Evolutionary conservation across 2,329 filamentous ascomycete genomes (phyloP), one percentile per base, ranked within the genome.

Genomic region (Paecilomyces formosus): DNA sequence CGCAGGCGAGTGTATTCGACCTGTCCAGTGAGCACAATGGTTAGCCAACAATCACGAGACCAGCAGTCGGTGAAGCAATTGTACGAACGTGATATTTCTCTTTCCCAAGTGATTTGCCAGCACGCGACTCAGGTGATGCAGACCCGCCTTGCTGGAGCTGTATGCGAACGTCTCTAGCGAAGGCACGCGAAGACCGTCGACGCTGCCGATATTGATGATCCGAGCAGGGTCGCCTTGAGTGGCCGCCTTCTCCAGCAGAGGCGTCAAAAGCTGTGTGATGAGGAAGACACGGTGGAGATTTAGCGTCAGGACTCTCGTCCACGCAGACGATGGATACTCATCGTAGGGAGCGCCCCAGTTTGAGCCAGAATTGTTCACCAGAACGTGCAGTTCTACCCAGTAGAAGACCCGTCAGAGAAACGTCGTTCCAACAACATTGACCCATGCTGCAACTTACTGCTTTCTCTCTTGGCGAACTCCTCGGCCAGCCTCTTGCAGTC

Each of bases 1-100:
- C 88, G 61, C 87, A 90, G 5, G 88, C 88, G 58, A 91, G 74
- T 3, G 85, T 84, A 68, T 91, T 91, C 62, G 79, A 82, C 26
- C 76, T 78, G 56, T 30, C 54, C 56, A 31, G 61, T 74, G 79
- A 0, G 84, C 81, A 33, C 76, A 79, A 74, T 88, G 88, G 5
- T 81, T 64, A 50, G 26, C 39, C 26, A 45, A 56, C 50, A 45
- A 28, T 33, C 53, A 57, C 57, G 54, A 18, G 33, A 53, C 26
- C 3, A 33, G n/a, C 18, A 54, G 21, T 30, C 18, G 55, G n/a
- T 55, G 50, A 15, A 57, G 45, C 54, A 18, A 51, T 52, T 49
- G 70, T 56, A 78, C 80, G 60, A 76, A 80, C 76, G 78, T 82
- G 65, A 82, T 80, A 60, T 82, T 80, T 60, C 79, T 75, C 30